A percentile compares a stretch with the other conserved stretches of the same genome.
phyloP scores from a whole-genome alignment of 2,329 filamentous ascomycete genomes.

The Neofusicoccum kwambonambiense region DNA sequence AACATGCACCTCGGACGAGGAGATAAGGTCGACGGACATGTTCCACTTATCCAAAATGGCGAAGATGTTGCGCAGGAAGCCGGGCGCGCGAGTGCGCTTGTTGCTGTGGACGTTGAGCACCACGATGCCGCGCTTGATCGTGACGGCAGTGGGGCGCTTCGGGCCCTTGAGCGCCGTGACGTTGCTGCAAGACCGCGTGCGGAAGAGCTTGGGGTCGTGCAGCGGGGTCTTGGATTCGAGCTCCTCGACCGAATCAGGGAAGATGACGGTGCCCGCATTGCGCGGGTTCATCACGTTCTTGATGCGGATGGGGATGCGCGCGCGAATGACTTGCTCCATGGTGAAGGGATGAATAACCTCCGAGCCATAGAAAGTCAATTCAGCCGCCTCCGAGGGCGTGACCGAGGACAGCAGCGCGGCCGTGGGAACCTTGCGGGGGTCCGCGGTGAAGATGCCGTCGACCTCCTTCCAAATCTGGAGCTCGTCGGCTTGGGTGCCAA shows the following conservation, averaged over 20 bases:
- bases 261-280: slow-evolving; percentile 75
- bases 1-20: slow-evolving; percentile 93
- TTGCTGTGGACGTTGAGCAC: slow-evolving; percentile 98
- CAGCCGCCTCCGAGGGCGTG: slow-evolving; percentile 90
- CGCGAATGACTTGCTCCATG: slow-evolving; percentile 85
- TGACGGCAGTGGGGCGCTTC: slow-evolving; percentile 66
- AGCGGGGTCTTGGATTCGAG: slow-evolving; percentile 54
- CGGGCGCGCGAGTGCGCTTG: slow-evolving; percentile 91
- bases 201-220: slow-evolving; percentile 57
- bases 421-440: slow-evolving; percentile 86
- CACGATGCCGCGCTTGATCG: slow-evolving; percentile 94
- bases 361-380: slow-evolving; percentile 73
- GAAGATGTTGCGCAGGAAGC: slow-evolving; percentile 93
- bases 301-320: slow-evolving; percentile 81
- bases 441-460: slow-evolving; percentile 86
- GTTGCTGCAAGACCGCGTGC: slow-evolving; percentile 45
- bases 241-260: slow-evolving; percentile 67
- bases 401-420: slow-evolving; percentile 86
- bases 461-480: slow-evolving; percentile 99
- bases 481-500: slow-evolving; percentile 82
- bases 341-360: slow-evolving; percentile 99
- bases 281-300: slow-evolving; percentile 89
- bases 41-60: slow-evolving; percentile 82
- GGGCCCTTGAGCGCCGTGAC: slow-evolving; percentile 47
- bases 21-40: slow-evolving; percentile 93